A percentile compares a stretch with the other conserved stretches of the same genome.
Conservation (phyloP, 2,329 filamentous ascomycete species). For the Cryphonectria japonica region DNA sequence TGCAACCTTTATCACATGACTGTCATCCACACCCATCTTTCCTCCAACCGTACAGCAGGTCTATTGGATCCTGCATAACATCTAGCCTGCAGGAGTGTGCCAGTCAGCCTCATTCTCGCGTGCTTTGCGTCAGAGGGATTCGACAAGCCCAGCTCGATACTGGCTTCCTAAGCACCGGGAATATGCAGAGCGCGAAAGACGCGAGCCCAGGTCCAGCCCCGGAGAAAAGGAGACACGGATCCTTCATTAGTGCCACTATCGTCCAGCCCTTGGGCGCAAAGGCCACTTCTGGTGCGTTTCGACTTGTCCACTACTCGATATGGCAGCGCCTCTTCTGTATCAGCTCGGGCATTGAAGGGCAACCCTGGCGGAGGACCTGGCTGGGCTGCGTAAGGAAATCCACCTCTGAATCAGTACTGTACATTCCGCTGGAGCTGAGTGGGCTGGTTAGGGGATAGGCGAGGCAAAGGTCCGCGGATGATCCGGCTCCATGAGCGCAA, state of each 20-base stretch:
- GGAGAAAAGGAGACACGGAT: not conserved
- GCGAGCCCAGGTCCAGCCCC: not conserved
- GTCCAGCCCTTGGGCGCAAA: not conserved
- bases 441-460: not conserved
- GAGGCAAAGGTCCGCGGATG: not conserved
- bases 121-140: not conserved
- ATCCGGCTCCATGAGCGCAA: not conserved
- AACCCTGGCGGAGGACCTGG: not conserved
- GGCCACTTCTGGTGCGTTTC: not conserved
- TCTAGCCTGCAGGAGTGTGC: not conserved
- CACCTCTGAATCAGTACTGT: no score
- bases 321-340: not conserved
- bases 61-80: not conserved
- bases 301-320: not conserved
- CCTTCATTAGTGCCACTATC: not conserved
- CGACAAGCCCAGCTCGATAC: not conserved
- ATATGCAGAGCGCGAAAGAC: slow-evolving; percentile 11
- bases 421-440: not conserved
- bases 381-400: not conserved
- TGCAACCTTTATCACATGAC: not conserved
- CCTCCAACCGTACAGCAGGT: not conserved
- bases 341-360: not conserved
- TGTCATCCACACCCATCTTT: not conserved
- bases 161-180: slow-evolving; percentile 1
- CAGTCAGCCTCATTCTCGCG: not conserved